Evolutionary conservation across 176 grass and related monocot species (phyloP), one percentile per base, ranked within the genome.

Genomic region (Melocanna baccifera): DNA sequence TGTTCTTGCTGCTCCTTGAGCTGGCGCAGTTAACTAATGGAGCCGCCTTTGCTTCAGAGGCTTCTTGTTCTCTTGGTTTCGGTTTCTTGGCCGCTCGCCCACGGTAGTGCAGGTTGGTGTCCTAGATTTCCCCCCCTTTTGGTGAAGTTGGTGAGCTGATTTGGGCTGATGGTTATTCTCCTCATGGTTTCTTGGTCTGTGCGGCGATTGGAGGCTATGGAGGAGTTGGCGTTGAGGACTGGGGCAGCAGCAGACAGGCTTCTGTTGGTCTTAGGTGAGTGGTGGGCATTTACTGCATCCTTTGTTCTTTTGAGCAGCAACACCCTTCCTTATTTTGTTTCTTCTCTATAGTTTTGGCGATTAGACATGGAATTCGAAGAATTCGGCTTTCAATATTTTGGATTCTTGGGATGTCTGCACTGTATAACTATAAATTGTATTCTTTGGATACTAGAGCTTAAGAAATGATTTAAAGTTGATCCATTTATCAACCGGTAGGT

Each of bases 21-120:
- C 66, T 45, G 66, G 18, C 10, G 7, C 6, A 2, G 9, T 14
- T 25, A 5, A 42, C 64, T 15, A 12, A 81, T 75, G 85, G 69
- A 57, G 58, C 69, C 30, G 32, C 59, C 77, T 15, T n/a, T 63
- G 30, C 84, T 12, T 1, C 85, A 10, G 36, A 22, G 69, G 59
- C 20, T 87, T 34, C 69, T 46, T 7, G 16, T 55, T 32, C 58
- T 42, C 0, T 13, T 73, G 1, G 7, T 72, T 32, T 55, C 69
- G 1, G 45, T 81, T 41, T 86, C 77, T 30, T 75, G 59, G 36
- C 23, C 16, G 77, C 59, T 87, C 48, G 59, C 36, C 69, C 46
- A 4, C 59, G 30, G 0, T 22, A n/a, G 18, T 20, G 55, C 85
- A 25, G 77, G 77, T 86, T 16, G 14, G 22, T 22, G 3, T 0